phyloP scores from a whole-genome alignment of 306 rosid species.

The Chamaecrista fasciculata region DNA sequence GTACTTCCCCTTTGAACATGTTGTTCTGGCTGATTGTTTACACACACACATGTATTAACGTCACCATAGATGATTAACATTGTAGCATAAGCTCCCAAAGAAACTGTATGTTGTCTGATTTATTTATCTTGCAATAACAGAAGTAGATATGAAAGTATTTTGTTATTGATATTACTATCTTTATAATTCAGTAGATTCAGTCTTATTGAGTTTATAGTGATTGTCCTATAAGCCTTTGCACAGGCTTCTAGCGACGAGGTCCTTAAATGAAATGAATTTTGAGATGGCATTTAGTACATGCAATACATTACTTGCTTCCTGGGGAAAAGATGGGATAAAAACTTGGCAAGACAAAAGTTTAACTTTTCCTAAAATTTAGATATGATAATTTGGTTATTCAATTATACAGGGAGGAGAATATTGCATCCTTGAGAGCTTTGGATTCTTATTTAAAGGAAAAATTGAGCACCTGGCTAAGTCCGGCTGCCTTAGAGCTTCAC shows the following conservation, averaged over 20 bases:
- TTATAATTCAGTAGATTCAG: slow-evolving; percentile 15
- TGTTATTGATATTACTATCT: slow-evolving; percentile 8
- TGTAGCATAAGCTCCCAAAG: not conserved
- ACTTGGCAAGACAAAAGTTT: slow-evolving; percentile 16
- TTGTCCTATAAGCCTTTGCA: slow-evolving; percentile 13
- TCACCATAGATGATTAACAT: not conserved
- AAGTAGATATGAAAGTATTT: slow-evolving; percentile 10
- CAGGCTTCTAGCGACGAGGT: slow-evolving; percentile 2
- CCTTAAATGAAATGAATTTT: slow-evolving; percentile 11
- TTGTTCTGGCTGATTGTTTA: too few species aligned
- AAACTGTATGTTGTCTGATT: not conserved
- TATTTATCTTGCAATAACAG: slow-evolving; percentile 2
- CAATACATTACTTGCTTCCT: slow-evolving; percentile 14
- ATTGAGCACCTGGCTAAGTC: slow-evolving; percentile 87
- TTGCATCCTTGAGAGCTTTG: slow-evolving; percentile 73
- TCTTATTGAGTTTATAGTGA: slow-evolving; percentile 13
- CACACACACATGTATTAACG: too few species aligned
- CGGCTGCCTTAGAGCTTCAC: slow-evolving; percentile 95
- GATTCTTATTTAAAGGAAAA: slow-evolving; percentile 89
- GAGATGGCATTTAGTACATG: not conserved
- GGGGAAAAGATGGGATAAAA: not conserved
- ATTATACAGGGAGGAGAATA: slow-evolving; percentile 66
- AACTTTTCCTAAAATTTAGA: slow-evolving; percentile 24
- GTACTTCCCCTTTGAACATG: not conserved
- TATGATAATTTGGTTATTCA: slow-evolving; percentile 28